Evolutionary conservation across 1,139 yeast species (phyloP).

Genomic region (Waltiozyma sp.): DNA sequence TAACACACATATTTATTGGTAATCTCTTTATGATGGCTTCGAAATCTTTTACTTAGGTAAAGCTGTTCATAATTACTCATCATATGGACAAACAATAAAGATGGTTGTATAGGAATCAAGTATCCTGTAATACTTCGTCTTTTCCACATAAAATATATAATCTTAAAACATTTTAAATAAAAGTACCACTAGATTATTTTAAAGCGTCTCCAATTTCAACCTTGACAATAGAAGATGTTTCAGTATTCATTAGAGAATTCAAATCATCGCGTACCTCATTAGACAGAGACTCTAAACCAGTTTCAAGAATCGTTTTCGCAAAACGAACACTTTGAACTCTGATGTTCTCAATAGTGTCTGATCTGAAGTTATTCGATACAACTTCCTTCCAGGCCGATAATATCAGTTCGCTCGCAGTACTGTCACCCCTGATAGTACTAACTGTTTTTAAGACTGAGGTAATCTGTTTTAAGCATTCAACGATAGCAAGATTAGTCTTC

Average conservation of each 20-base stretch:
- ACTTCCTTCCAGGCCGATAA: slow-evolving; percentile 21
- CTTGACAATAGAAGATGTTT: slow-evolving; percentile 27
- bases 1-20: too few species aligned
- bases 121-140: too few species aligned
- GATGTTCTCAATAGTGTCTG: slow-evolving; percentile 51
- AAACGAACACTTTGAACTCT: slow-evolving; percentile 38
- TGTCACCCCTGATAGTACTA: slow-evolving; percentile 1
- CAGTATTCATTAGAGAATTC: slow-evolving; percentile 20
- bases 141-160: slow-evolving; percentile 62
- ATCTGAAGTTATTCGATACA: slow-evolving; percentile 28
- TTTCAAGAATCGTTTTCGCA: slow-evolving; percentile 21
- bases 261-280: slow-evolving; percentile 20
- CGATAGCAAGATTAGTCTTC: slow-evolving; percentile 41
- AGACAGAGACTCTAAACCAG: slow-evolving; percentile 7
- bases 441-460: slow-evolving; percentile 12
- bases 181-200: slow-evolving; percentile 25
- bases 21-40: slow-evolving; percentile 18
- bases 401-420: slow-evolving; percentile 6
- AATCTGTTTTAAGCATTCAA: slow-evolving; percentile 25
- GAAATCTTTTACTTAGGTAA: too few species aligned
- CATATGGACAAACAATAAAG: too few species aligned
- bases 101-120: too few species aligned
- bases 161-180: slow-evolving; percentile 34
- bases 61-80: too few species aligned
- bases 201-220: slow-evolving; percentile 24